phyloP scores from a whole-genome alignment of 352 stramenopile genomes.

The Phytophthora lateralis region DNA sequence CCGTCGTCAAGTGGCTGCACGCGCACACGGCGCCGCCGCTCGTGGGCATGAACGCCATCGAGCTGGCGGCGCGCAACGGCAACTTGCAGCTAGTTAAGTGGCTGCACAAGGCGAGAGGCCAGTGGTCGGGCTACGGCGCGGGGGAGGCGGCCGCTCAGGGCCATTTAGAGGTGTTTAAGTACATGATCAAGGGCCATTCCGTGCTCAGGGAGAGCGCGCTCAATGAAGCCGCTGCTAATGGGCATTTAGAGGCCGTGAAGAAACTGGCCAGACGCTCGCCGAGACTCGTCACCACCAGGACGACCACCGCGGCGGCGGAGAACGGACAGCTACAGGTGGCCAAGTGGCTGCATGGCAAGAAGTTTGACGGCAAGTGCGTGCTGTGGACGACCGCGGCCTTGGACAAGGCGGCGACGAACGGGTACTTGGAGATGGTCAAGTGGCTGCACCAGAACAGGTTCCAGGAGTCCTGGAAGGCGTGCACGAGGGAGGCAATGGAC shows the following conservation, averaged over 20 bases:
- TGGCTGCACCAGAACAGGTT: conserved; percentile 48
- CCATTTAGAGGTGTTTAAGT: conserved; percentile 43
- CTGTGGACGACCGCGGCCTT: conserved; percentile 43
- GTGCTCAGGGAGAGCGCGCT: conserved; percentile 28
- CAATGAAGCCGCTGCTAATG: conserved; percentile 35
- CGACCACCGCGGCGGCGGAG: conserved; percentile 32
- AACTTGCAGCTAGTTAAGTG: conserved; percentile 44
- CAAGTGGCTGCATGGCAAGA: conserved; percentile 42
- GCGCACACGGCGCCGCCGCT: conserved; percentile 32
- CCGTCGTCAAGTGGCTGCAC: conserved; percentile 40
- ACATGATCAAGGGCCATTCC: conserved; percentile 44
- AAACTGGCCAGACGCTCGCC: conserved; percentile 26
- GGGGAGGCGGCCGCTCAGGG: conserved; percentile 38
- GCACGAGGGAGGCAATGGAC: conserved; percentile 39
- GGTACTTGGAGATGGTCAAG: conserved; percentile 42
- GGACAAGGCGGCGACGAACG: conserved; percentile 34
- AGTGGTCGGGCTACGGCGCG: conserved; percentile 45
- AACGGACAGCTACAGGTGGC: conserved; percentile 33
- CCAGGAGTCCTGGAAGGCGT: conserved; percentile 36
- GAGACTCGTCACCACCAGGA: conserved; percentile 27
- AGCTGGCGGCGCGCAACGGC: conserved; percentile 37
- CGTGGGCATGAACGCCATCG: conserved; percentile 37
- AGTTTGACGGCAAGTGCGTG: conserved; percentile 33
- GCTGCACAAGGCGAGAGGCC: conserved; percentile 31
- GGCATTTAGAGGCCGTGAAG: conserved; percentile 41